Evolutionary conservation across 305 asterid species (phyloP).

Genomic region (Fraxinus sp.): DNA sequence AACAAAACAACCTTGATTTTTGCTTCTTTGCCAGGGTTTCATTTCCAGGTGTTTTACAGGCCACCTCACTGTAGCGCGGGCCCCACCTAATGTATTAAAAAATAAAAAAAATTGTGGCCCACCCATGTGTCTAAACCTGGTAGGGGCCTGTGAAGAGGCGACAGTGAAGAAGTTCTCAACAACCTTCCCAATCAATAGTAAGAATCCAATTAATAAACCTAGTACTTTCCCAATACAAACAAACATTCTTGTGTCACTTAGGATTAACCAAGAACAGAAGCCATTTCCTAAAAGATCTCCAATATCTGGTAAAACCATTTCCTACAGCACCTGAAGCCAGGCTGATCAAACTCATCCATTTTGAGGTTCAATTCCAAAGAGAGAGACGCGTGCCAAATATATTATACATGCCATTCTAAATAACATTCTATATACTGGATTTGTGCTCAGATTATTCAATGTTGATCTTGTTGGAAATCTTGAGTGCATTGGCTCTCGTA

Average conservation of each 20-base stretch:
- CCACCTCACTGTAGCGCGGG: no score
- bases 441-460: slow-evolving; percentile 28
- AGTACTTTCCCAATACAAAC: not conserved
- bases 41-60: no score
- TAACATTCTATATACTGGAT: slow-evolving; percentile 21
- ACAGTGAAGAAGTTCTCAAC: no score
- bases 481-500: slow-evolving; percentile 53
- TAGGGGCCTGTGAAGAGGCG: no score
- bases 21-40: no score
- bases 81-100: no score
- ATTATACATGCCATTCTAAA: no score
- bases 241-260: not conserved
- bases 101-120: no score
- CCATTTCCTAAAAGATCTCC: not conserved
- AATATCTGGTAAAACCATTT: not conserved
- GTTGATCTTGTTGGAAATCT: slow-evolving; percentile 45
- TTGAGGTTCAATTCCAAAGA: not conserved
- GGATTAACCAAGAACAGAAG: not conserved
- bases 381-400: not conserved
- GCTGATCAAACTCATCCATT: no score
- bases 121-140: no score
- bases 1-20: not conserved
- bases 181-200: not conserved
- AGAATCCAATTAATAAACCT: not conserved
- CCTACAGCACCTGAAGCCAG: no score